Base-by-base conservation (phyloP, 73 alveolate genomes). In the Paramecium sonneborni region DNA sequence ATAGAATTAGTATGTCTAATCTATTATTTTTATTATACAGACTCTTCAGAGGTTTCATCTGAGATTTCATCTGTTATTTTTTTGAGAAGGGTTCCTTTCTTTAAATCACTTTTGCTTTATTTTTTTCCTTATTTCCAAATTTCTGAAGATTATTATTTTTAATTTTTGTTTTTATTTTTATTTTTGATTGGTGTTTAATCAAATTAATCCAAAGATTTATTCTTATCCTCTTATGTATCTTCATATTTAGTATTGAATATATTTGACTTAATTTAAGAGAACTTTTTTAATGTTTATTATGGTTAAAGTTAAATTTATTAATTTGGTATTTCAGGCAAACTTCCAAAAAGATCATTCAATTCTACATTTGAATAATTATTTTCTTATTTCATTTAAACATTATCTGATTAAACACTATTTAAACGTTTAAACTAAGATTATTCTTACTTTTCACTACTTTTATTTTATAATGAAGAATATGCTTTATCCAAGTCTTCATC, bases 401-500 rank as follows among this genome's bases (percentile, higher is more conserved):
- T 72, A n/a, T 72, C 55, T 72, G 55, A 72, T 72, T 37, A 12
- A 72, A 35, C 32, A 35, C 55, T 72, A 20, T 72, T 72, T 5
- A 72, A 26, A 30, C 84, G 39, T 72, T 72, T 72, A n/a, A 72
- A 32, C 32, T 20, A 34, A 21, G 55, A 72, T 72, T 18, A 52
- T 52, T 52, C 68, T 18, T 15, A 18, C 7, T 72, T 21, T n/a
- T 72, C 35, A 6, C 7, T 10, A 28, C 38, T 72, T 34, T 72
- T 72, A 35, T 3, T 72, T 23, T 35, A 20, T 37, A 2, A 72
- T 28, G 62, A 72, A 35, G 86, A 72, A 35, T 12, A 72, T 3
- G 67, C 86, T 35, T 72, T 72, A 30, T 72, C 57, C 7, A 72
- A 72, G 12, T 72, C 86, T 5, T 72, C 86, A 38, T 72, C 86